Percentiles rank a stretch among this genome's conserved stretches.
Evolutionary conservation across 768 basidiomycete genomes (phyloP).

Genomic region (Psilocybe cyanescens): DNA sequence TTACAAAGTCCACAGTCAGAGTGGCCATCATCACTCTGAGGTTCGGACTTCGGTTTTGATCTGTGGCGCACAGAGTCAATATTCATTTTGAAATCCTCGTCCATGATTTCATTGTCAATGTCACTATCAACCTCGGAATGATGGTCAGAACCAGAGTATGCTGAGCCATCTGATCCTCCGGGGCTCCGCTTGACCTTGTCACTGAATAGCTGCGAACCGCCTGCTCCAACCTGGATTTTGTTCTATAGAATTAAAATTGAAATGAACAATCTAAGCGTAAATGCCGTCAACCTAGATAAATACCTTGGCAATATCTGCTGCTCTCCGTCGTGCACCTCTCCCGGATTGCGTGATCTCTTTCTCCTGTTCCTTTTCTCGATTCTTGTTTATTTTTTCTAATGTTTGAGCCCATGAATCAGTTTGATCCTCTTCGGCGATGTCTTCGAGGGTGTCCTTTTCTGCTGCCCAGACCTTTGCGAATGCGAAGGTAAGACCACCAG

Average conservation of each 20-base stretch:
- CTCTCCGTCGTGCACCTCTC: conserved; percentile 75
- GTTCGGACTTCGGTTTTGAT: conserved; percentile 18
- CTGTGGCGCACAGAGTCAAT: conserved; percentile 13
- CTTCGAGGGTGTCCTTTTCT: conserved; percentile 72
- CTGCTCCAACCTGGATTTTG: conserved; percentile 29
- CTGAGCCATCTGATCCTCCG: conserved; percentile 31
- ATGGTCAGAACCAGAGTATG: conserved; percentile 32
- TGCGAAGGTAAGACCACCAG: conserved; percentile 64
- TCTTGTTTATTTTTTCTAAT: conserved; percentile 53
- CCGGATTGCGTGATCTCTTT: conserved; percentile 62
- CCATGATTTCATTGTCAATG: conserved; percentile 18
- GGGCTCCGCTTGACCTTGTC: conserved; percentile 20
- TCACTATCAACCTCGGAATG: conserved; percentile 26
- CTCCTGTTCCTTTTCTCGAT: conserved; percentile 43
- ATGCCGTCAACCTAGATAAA: conserved; percentile 1
- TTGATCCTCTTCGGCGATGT: conserved; percentile 64
- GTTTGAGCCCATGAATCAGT: conserved; percentile 85
- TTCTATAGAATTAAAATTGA: conserved; percentile 24
- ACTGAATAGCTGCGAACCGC: conserved; percentile 13
- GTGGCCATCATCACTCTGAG: neutral
- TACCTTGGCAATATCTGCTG: conserved; percentile 63
- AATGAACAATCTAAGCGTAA: neutral
- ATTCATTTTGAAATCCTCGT: conserved; percentile 20
- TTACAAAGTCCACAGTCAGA: conserved; percentile 67
- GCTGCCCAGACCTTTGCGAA: conserved; percentile 95